Percentiles rank a stretch among this genome's conserved stretches.
Conservation (phyloP, 441 rosid genomes). For the Populus hybrid region DNA sequence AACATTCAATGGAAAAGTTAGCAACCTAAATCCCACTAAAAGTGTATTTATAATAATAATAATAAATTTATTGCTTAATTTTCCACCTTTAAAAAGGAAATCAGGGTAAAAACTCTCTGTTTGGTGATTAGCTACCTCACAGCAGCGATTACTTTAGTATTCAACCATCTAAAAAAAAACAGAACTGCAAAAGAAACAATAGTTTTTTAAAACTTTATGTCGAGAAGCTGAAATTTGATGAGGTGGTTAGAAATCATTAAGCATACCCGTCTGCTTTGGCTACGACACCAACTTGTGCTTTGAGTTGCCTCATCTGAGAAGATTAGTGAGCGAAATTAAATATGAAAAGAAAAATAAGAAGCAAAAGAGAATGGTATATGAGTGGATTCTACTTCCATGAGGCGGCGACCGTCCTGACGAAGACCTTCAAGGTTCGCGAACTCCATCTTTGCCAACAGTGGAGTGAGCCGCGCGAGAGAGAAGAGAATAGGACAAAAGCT, state of each 20-base stretch:
- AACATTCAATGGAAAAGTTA: too few species aligned
- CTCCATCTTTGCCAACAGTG: conserved; percentile 43
- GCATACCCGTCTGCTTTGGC: conserved; percentile 77
- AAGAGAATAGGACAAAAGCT: not conserved
- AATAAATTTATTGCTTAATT: not conserved
- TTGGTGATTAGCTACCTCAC: conserved; percentile 54
- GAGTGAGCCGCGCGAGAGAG: not conserved
- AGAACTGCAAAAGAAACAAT: conserved; percentile 39
- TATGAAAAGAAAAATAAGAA: not conserved
- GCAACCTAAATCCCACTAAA: too few species aligned
- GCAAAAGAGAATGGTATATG: not conserved
- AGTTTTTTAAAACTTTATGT: not conserved
- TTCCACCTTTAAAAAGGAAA: not conserved
- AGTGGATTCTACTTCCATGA: conserved; percentile 46
- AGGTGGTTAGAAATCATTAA: not conserved
- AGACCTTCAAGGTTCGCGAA: conserved; percentile 87
- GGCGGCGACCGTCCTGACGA: conserved; percentile 78
- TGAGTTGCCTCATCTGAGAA: conserved; percentile 78
- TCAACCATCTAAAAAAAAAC: conserved; percentile 87
- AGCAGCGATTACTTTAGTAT: conserved; percentile 92
- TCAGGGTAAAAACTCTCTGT: too few species aligned
- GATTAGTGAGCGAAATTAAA: not conserved
- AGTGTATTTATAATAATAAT: too few species aligned
- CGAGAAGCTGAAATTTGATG: not conserved
- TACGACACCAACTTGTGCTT: conserved; percentile 72